Conservation (phyloP, 1,139 yeast species). For the Geotrichum cucujoidarum region DNA sequence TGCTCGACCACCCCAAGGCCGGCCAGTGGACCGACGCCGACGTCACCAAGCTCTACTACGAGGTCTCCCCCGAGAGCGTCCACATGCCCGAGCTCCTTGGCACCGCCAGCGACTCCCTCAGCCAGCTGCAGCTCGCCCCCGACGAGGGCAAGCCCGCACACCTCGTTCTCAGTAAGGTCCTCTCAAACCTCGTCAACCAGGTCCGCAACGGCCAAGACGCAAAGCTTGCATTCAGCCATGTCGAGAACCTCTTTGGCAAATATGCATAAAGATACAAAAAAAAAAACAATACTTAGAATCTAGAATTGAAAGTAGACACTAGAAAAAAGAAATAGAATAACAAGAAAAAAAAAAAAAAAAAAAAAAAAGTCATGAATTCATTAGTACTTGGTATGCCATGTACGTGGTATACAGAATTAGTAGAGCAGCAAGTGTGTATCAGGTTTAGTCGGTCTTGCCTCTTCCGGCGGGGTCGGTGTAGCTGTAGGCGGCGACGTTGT, state of each 20-base stretch:
- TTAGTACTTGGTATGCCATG: not conserved
- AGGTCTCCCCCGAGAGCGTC: constrained; percentile 4
- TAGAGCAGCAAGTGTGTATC: not conserved
- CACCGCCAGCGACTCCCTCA: constrained; percentile 3
- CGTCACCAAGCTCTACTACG: constrained; percentile 22
- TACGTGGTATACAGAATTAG: too few relatives aligned
- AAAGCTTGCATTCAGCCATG: constrained; percentile 10
- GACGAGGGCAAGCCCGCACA: not conserved
- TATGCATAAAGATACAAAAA: not conserved
- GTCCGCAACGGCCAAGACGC: constrained; percentile 14
- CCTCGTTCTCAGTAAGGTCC: constrained; percentile 6
- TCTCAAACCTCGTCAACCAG: constrained; percentile 13
- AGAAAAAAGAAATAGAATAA: not conserved
- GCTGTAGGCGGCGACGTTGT: not conserved
- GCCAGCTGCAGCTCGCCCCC: not conserved
- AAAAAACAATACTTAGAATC: not conserved
- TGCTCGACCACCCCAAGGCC: constrained; percentile 22
- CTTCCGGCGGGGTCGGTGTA: not conserved
- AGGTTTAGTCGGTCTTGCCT: not conserved
- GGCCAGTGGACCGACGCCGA: constrained; percentile 25
- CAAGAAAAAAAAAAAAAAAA: not conserved
- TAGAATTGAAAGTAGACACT: not conserved
- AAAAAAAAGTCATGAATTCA: not conserved
- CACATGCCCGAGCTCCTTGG: not conserved
- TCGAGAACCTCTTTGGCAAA: constrained; percentile 12